These are phyloP conservation scores for Endoconidiophora polonica DNA, from an alignment of 2,329 filamentous ascomycete genomes.

Conservation along the genomic window DNA sequence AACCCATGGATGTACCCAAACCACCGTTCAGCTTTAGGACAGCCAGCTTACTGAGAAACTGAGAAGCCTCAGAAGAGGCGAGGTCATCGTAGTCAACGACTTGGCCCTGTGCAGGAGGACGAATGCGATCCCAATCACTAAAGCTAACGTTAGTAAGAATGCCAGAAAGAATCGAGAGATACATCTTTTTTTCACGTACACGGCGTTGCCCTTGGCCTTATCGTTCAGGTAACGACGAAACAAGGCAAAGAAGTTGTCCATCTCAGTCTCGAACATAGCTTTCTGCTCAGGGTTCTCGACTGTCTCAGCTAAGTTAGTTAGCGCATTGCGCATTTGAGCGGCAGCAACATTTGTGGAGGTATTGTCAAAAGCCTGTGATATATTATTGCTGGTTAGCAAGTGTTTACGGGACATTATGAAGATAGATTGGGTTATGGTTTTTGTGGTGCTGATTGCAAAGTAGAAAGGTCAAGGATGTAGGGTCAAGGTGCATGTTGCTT, in stretches of 20 bases:
- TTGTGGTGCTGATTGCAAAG: neutral
- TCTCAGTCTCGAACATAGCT: conserved; percentile 97
- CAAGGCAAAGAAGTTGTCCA: conserved; percentile 99
- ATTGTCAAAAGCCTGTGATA: conserved; percentile 86
- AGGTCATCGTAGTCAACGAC: conserved; percentile 91
- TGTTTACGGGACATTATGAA: conserved; percentile 6
- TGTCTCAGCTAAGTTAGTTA: conserved; percentile 82
- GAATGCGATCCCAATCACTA: conserved; percentile 93
- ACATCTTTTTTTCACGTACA: conserved; percentile 32
- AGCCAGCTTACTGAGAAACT: conserved; percentile 92
- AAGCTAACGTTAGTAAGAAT: conserved; percentile 12
- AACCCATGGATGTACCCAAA: conserved; percentile 98
- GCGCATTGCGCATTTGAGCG: conserved; percentile 95
- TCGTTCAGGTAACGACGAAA: conserved; percentile 98
- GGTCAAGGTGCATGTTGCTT: too few species aligned
- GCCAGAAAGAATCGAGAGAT: neutral
- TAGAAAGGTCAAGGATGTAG: neutral
- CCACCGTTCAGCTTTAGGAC: conserved; percentile 99
- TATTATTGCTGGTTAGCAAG: conserved; percentile 20
- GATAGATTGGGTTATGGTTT: neutral
- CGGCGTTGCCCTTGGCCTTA: conserved; percentile 91
- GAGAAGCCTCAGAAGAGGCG: conserved; percentile 73
- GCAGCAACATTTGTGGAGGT: conserved; percentile 95
- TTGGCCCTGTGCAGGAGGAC: conserved; percentile 80
- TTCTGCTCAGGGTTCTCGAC: conserved; percentile 67